A percentile compares a stretch with the other conserved stretches of the same genome.
Conservation (phyloP, 371 early-diverging fungal genomes). For the Circinella minor region DNA sequence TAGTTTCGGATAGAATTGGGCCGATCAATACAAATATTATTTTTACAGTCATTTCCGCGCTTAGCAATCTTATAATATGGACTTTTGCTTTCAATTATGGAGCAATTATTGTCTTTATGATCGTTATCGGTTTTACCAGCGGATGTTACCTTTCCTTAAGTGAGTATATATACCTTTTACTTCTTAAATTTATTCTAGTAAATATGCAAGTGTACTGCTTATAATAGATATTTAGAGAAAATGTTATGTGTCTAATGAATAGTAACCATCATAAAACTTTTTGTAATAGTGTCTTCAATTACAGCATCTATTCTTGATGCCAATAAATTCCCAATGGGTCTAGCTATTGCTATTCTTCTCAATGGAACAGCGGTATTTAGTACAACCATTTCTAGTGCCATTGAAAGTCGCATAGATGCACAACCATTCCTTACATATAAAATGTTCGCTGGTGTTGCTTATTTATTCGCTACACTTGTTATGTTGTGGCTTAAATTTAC, state of each 20-base stretch:
- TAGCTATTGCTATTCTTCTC: constrained; percentile 33
- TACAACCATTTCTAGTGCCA: constrained; percentile 38
- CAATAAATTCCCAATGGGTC: constrained; percentile 35
- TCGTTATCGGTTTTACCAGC: constrained; percentile 43
- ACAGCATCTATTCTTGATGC: constrained; percentile 29
- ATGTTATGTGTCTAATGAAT: too few relatives aligned
- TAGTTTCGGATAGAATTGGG: constrained; percentile 50
- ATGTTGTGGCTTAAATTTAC: constrained; percentile 31
- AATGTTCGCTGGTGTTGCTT: constrained; percentile 39
- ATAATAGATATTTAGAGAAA: too few relatives aligned
- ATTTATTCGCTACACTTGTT: constrained; percentile 32
- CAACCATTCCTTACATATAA: constrained; percentile 37
- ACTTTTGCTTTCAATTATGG: constrained; percentile 41
- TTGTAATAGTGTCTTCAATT: constrained; percentile 33
- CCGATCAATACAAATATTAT: constrained; percentile 45
- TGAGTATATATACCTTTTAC: constrained; percentile 5
- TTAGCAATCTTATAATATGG: constrained; percentile 52
- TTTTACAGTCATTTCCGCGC: constrained; percentile 32
- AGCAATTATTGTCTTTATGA: constrained; percentile 33
- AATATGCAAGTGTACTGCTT: too few relatives aligned
- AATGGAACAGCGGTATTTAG: constrained; percentile 35
- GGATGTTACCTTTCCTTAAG: constrained; percentile 43
- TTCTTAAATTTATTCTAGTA: too few relatives aligned
- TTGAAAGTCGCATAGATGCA: constrained; percentile 25
- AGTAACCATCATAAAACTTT: too few relatives aligned